These are phyloP conservation scores for Suillus americanus DNA, from an alignment of 768 basidiomycete species.

Conservation along the genomic window DNA sequence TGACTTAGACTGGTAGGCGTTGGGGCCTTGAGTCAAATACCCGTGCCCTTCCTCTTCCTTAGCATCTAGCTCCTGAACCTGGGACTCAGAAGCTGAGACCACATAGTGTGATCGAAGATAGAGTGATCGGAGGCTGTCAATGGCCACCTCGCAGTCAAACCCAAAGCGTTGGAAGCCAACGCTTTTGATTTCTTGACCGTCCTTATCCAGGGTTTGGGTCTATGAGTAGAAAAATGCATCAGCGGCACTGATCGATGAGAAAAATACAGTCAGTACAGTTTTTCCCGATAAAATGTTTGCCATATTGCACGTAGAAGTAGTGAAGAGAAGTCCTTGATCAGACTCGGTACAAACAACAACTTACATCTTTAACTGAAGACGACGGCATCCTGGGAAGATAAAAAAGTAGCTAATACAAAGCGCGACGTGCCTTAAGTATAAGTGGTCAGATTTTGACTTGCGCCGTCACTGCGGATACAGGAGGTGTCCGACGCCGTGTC, in stretches of 20 bases:
- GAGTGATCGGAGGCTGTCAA: constrained; percentile 81
- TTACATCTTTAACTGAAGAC: constrained; percentile 12
- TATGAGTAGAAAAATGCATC: constrained; percentile 27
- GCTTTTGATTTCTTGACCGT: constrained; percentile 68
- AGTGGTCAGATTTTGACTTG: not conserved
- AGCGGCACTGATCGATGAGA: not conserved
- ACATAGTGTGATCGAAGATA: constrained; percentile 85
- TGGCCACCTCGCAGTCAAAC: constrained; percentile 81
- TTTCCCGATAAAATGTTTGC: constrained; percentile 19
- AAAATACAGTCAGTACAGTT: constrained; percentile 13
- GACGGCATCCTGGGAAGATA: constrained; percentile 11
- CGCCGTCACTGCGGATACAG: not conserved
- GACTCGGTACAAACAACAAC: not conserved
- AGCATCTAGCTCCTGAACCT: constrained; percentile 38
- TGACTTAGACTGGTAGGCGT: constrained; percentile 76
- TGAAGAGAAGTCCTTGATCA: not conserved
- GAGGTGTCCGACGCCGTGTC: not conserved
- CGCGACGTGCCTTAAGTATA: not conserved
- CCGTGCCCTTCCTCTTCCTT: constrained; percentile 48
- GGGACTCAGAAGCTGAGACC: constrained; percentile 38
- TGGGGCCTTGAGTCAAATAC: constrained; percentile 47
- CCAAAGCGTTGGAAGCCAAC: constrained; percentile 89
- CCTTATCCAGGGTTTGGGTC: constrained; percentile 70
- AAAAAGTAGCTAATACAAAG: not conserved
- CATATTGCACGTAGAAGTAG: constrained; percentile 15